Evolutionary conservation across 345 rosid genomes (phyloP).

Genomic region (Pistacia integerrima): DNA sequence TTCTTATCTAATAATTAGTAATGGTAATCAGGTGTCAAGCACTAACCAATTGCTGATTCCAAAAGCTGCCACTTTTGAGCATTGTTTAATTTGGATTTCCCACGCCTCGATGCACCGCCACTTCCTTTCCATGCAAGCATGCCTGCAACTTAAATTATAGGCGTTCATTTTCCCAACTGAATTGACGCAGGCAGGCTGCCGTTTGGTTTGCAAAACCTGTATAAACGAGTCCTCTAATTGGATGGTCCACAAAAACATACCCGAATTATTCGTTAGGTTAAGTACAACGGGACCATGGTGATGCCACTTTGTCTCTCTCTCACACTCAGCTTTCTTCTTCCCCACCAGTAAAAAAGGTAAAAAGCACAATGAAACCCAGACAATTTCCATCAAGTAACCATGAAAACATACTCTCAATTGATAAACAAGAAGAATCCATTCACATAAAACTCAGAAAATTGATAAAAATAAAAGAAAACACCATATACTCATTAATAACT

Average conservation of each 20-base stretch:
- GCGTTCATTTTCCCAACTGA: neutral
- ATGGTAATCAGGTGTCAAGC: no score
- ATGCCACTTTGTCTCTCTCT: no score
- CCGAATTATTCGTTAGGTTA: no score
- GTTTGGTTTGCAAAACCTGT: neutral
- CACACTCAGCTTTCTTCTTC: neutral
- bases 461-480: neutral
- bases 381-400: neutral
- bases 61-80: neutral
- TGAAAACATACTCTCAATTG: neutral
- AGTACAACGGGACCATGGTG: no score
- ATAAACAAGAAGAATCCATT: neutral
- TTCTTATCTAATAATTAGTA: no score
- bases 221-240: neutral
- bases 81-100: neutral
- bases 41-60: no score
- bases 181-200: slow-evolving; percentile 10
- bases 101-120: slow-evolving; percentile 1
- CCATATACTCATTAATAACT: neutral
- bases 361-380: neutral
- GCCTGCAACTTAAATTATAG: no score
- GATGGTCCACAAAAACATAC: neutral
- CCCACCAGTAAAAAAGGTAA: neutral
- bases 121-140: neutral
- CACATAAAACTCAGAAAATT: neutral